Evolutionary conservation across 1,284 basidiomycete genomes (phyloP).

Genomic region (Sporisorium scitamineum): DNA sequence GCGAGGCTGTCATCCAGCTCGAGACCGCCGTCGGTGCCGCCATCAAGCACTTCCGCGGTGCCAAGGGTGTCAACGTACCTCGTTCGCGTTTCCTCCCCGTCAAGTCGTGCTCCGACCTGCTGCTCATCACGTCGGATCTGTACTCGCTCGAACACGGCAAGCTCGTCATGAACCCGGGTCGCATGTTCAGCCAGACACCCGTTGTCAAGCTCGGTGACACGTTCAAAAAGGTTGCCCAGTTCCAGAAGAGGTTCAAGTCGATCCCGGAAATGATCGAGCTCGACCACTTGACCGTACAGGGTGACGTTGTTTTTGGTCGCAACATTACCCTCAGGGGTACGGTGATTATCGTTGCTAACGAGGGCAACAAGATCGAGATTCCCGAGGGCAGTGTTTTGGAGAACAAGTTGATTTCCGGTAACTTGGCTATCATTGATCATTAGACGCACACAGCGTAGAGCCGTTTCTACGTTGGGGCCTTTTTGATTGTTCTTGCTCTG

Average conservation of each 20-base stretch:
- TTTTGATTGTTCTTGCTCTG: too few species aligned
- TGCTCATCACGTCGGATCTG: constrained; percentile 96
- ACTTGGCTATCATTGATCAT: constrained; percentile 69
- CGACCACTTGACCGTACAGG: constrained; percentile 95
- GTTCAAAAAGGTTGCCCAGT: constrained; percentile 87
- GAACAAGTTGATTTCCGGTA: constrained; percentile 75
- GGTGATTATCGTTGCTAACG: constrained; percentile 81
- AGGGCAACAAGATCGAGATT: constrained; percentile 93
- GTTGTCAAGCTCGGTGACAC: constrained; percentile 95
- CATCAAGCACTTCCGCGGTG: constrained; percentile 92
- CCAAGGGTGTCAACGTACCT: constrained; percentile 97
- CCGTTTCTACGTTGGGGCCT: too few species aligned
- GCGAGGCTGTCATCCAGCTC: constrained; percentile 87
- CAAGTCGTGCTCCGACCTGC: constrained; percentile 76
- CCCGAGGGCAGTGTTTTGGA: constrained; percentile 95
- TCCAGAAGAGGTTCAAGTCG: constrained; percentile 97
- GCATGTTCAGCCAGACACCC: constrained; percentile 83
- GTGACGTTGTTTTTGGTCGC: constrained; percentile 95
- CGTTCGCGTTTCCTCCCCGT: constrained; percentile 97
- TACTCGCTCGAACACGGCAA: constrained; percentile 96
- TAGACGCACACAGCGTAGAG: constrained; percentile 30
- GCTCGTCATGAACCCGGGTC: constrained; percentile 78
- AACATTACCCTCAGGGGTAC: constrained; percentile 78
- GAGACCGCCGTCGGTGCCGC: constrained; percentile 98
- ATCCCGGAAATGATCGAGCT: constrained; percentile 86